Evolutionary conservation across 2,329 filamentous ascomycete genomes (phyloP), one percentile per base, ranked within the genome.

Genomic region (Aspergillus arachidicola): DNA sequence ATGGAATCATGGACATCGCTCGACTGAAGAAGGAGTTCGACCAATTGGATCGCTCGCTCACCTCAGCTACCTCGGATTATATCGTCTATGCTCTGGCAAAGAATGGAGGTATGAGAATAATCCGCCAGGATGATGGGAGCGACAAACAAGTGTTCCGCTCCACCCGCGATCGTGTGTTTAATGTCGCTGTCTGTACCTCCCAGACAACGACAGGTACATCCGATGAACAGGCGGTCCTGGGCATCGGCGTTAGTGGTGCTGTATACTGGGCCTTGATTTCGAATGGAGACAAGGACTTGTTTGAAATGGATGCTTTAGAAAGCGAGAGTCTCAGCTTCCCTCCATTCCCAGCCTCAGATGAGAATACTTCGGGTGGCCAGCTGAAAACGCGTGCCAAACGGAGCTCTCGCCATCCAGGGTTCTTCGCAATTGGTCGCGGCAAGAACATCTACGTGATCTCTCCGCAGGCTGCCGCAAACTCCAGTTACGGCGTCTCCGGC

Each of bases 21-120:
- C 88, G 93, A 62, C 85, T 98, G 67, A 97, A 97, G 85, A 98
- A 98, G 81, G 93, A 97, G 6, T 98, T 98, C 72, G 95, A 99
- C 74, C 95, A 98, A 80, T 90, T 97, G 66, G 95, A 99, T 75
- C 91, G 96, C 68, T 96, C 94, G 66, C 85, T 99, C 36, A 94
- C 94, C 57, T 91, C 94, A 6, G 94, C 94, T 21, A 94, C 93
- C 30, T 89, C 92, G 73, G 91, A 90, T 64, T 97, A 95, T 80
- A 98, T 99, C 78, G 90, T 92, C 6, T 99, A 98, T 73, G 93
- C 93, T 50, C 92, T 97, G 83, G 92, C 92, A 50, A 97, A 96
- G 82, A 92, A 93, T 68, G 93, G 93, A 57, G 95, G 95, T 55
- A 87, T 99, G 72, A 89, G 94, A 61, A 91, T 99, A 62, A 97